Conservation (phyloP, 306 rosid genomes). For the Cucurbita pepo region DNA sequence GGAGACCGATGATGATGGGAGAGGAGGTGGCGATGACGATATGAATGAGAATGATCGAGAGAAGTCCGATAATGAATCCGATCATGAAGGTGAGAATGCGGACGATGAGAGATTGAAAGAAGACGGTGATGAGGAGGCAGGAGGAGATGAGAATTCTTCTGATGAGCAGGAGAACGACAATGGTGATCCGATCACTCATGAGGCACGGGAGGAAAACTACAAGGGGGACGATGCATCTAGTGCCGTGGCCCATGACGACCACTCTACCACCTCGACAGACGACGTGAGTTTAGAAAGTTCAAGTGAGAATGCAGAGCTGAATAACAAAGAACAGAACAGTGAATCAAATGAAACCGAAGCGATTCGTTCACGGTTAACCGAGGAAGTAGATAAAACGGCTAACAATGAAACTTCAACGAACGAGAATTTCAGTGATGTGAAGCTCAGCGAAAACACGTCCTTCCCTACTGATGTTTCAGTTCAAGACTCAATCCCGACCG, state of each 20-base stretch:
- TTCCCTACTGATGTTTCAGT: slow-evolving; percentile 13
- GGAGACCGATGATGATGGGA: slow-evolving; percentile 35
- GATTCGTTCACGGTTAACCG: slow-evolving; percentile 20
- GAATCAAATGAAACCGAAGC: slow-evolving; percentile 11
- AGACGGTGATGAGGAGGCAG: slow-evolving; percentile 26
- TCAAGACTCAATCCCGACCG: slow-evolving; percentile 7
- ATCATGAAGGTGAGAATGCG: slow-evolving; percentile 36
- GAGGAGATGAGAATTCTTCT: slow-evolving; percentile 13
- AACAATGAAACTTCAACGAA: slow-evolving; percentile 15
- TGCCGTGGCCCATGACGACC: slow-evolving; percentile 76
- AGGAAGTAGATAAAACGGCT: slow-evolving; percentile 17
- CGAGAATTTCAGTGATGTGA: not conserved
- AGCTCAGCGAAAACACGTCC: slow-evolving; percentile 6
- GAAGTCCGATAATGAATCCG: slow-evolving; percentile 30
- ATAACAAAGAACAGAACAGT: slow-evolving; percentile 16
- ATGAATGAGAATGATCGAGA: slow-evolving; percentile 66
- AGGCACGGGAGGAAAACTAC: slow-evolving; percentile 86
- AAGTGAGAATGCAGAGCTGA: slow-evolving; percentile 17
- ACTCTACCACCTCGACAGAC: slow-evolving; percentile 20
- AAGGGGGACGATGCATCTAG: slow-evolving; percentile 95
- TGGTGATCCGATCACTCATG: slow-evolving; percentile 28
- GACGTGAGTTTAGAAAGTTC: slow-evolving; percentile 26
- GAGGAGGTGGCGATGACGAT: slow-evolving; percentile 56
- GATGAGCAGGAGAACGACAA: slow-evolving; percentile 26
- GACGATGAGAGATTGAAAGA: slow-evolving; percentile 54